Base-by-base conservation (phyloP, 1,139 yeast species). In the Tardiomyces depauwii region DNA sequence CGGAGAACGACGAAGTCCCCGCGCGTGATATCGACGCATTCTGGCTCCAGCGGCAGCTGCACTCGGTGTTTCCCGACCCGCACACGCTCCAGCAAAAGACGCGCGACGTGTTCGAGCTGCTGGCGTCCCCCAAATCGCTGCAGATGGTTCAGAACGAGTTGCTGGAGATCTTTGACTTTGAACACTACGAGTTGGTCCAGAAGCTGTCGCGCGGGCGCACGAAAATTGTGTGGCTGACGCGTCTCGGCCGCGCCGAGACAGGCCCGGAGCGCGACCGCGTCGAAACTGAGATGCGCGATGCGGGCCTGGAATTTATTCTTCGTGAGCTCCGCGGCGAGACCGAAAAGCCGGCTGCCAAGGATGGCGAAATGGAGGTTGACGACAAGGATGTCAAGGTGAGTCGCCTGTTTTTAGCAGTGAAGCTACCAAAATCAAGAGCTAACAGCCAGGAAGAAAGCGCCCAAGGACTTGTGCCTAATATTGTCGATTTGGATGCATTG, bases 401-500 rank as follows among this genome's bases (percentile, higher is more conserved):
- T 7, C 7, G 7, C 25, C 25, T 21, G 4, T 4, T 21, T 21
- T 1, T 27, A 12, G 28, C 18, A n/a, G 9, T 10, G 6, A n/a
- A 40, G 16, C 16, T 40, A 5, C 5, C 7, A 16, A 16, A n/a
- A 11, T 27, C 18, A 2, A n/a, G 16, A 7, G 9, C 13, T 16
- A 14, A 18, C 16, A 21, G n/a, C 6, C 13, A 13, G 10, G 18
- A 13, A 9, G 19, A 10, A 16, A 21, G 7, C n/a, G 39, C 18
- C 19, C 27, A 9, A 5, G 44, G 43, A 33, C 57, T 78, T 45
- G 58, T 59, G 36, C 93, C 91, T 0, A 67, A 68, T 45, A 64
- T 76, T 30, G 72, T 87, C 2, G 88, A 86, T 56, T 65, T 89
- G 12, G 80, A 77, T 19, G 71, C 77, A 12, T 64, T 84, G 12